These are phyloP conservation scores for Exophiala mesophila DNA, from an alignment of 2,329 filamentous ascomycete genomes.

Conservation along the genomic window DNA sequence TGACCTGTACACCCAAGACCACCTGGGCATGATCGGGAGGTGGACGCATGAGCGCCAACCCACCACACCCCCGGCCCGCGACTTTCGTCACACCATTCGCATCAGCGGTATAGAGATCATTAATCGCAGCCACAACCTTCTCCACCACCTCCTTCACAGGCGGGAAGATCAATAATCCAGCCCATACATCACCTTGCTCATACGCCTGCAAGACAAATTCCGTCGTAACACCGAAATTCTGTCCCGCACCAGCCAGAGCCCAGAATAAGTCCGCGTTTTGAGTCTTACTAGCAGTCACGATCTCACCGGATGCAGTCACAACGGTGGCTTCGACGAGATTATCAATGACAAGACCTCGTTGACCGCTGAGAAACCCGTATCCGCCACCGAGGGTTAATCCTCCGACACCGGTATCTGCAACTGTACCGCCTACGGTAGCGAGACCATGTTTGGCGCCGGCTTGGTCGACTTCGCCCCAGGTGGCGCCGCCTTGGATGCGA, in stretches of 20 bases:
- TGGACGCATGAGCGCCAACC: constrained; percentile 29
- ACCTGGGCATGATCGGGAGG: constrained; percentile 30
- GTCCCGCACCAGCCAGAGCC: constrained; percentile 39
- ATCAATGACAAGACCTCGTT: constrained; percentile 52
- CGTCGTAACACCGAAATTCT: constrained; percentile 38
- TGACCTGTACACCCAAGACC: constrained; percentile 30
- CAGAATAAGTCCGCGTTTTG: constrained; percentile 39
- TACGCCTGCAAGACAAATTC: constrained; percentile 40
- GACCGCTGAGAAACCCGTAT: constrained; percentile 53
- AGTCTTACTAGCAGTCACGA: constrained; percentile 32
- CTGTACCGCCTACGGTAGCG: constrained; percentile 58
- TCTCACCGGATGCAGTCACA: constrained; percentile 37
- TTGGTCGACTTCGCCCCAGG: constrained; percentile 53
- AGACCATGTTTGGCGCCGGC: constrained; percentile 48
- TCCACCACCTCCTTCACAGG: constrained; percentile 27
- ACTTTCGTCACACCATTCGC: constrained; percentile 23
- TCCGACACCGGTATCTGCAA: constrained; percentile 59
- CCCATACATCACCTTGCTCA: constrained; percentile 34
- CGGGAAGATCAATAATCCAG: constrained; percentile 30
- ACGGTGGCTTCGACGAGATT: constrained; percentile 38
- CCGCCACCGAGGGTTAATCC: constrained; percentile 56
- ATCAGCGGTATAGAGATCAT: constrained; percentile 23
- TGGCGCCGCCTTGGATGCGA: constrained; percentile 48
- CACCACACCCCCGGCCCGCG: constrained; percentile 21
- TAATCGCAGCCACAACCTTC: constrained; percentile 27